Evolutionary conservation across 352 stramenopile genomes (phyloP), one percentile per base, ranked within the genome.

Genomic region (Pythium sukuiense): DNA sequence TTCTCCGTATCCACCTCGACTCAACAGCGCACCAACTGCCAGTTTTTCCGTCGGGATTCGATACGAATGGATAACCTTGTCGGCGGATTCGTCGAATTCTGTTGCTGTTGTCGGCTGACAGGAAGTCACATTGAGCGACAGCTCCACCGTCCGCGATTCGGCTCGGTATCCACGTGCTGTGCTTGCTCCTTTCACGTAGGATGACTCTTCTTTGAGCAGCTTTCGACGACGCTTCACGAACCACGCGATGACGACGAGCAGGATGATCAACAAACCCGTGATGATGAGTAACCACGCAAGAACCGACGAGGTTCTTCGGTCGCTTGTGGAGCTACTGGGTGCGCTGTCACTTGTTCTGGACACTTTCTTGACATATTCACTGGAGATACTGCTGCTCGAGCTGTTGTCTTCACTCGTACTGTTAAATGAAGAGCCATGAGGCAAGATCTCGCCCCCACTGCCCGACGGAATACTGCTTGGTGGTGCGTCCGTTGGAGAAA

Each of bases 1-100:
- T 69, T 83, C 65, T 13, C 80, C 80, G 52, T 83, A 87, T 33
- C 74, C 80, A 1, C 80, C 80, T 11, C 43, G 43, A 26, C 43
- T 27, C 16, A 49, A 14, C 5, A 49, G 16, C 16, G 16, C 43
- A 26, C 43, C 43, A 26, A 49, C 2, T 18, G 11, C 43, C n/a
- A 49, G 16, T 4, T 49, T 49, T 14, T 49, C 43, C 2, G n/a
- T 49, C 6, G 43, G 43, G 13, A 49, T 49, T 7, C 43, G 43
- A 9, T 6, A 26, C 43, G 43, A 49, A 20, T 49, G 43, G 3
- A 49, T 6, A 26, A 49, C 3, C 9, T 24, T 18, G 8, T 49
- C 43, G 3, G 43, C 26, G 4, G 16, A 26, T 49, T 27, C 3
- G n/a, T 49, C 43, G 43, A 49, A 27, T 49, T 49, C 43, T 18